A percentile compares a stretch with the other conserved stretches of the same genome.
These are phyloP conservation scores for Clitopilus passeckerianus DNA, from an alignment of 768 basidiomycete species.

Conservation along the genomic window DNA sequence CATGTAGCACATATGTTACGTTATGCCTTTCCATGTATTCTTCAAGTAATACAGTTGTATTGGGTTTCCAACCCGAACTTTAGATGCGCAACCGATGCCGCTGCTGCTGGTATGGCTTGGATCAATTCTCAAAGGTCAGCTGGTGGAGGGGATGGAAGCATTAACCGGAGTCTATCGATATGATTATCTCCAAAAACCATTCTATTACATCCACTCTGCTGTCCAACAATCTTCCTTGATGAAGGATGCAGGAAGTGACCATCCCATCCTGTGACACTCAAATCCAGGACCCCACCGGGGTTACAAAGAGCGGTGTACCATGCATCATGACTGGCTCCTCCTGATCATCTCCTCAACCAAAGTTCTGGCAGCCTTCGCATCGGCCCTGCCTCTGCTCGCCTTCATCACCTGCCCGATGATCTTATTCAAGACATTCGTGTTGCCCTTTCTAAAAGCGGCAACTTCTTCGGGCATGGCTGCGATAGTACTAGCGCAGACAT, in stretches of 20 bases:
- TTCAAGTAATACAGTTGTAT: no score
- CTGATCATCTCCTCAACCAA: constrained; percentile 44
- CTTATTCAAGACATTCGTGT: constrained; percentile 73
- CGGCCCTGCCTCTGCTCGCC: constrained; percentile 69
- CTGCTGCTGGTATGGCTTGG: not conserved
- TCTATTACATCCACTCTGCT: not conserved
- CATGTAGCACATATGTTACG: not conserved
- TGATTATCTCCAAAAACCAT: not conserved
- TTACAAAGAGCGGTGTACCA: not conserved
- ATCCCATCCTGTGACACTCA: not conserved
- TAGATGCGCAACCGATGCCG: no score
- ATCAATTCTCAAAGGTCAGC: not conserved
- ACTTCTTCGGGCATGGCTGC: constrained; percentile 61
- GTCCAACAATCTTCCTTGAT: not conserved
- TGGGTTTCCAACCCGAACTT: no score
- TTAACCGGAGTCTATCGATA: not conserved
- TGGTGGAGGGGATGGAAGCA: not conserved
- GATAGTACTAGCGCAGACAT: constrained; percentile 63
- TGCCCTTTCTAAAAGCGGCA: constrained; percentile 60
- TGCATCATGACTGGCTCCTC: constrained; percentile 3
- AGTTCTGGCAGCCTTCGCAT: constrained; percentile 56
- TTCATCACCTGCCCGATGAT: constrained; percentile 87
- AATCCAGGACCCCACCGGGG: not conserved
- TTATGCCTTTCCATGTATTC: not conserved
- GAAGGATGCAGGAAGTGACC: not conserved